Base-by-base conservation (phyloP, 495 filamentous ascomycete genomes). In the Tuber indicum region DNA sequence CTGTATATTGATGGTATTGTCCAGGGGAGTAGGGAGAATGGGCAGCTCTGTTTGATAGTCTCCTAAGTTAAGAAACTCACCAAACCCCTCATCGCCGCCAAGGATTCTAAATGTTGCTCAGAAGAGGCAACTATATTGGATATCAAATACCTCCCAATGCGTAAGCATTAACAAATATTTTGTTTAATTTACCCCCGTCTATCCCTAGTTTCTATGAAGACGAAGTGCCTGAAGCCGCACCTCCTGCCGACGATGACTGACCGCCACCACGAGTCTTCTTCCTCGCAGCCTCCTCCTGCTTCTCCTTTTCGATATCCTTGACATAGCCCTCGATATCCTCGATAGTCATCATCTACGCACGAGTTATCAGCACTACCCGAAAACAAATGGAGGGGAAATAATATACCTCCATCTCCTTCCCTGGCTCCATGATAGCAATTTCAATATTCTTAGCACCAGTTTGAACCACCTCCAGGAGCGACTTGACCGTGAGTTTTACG, bases 371-470 rank as follows among this genome's bases (percentile, higher is more conserved):
- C 8, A 42, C 26, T 17, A 23, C 42, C 44, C 32, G 62, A n/a
- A 23, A 75, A 74, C 2, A 19, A 19, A 70, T 26, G 16, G 71
- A 12, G 17, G 17, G 69, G 52, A 23, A 45, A 49, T 70, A 47
- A 71, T 75, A 71, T 70, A 83, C 82, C 82, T 98, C 96, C 75
- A 99, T 87, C 21, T 87, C 82, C 87, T 96, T 92, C 71, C 93
- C 95, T n/a, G 96, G 93, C 42, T 94, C 92, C 96, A 99, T 98
- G 84, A 99, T 92, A 45, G 96, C 96, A 81, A 99, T 97, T 87
- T 99, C 96, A 83, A 99, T 99, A 85, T 99, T 99, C 90, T 99
- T 99, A 43, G 96, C 96, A 72, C 96, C 96, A 21, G 96, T 99
- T 84, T 99, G 96, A 76, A 99, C 96, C 72, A 99, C 96, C 87